Evolutionary conservation across 306 rosid genomes (phyloP), one percentile per base, ranked within the genome.

Genomic region (Cucumis cinereus): DNA sequence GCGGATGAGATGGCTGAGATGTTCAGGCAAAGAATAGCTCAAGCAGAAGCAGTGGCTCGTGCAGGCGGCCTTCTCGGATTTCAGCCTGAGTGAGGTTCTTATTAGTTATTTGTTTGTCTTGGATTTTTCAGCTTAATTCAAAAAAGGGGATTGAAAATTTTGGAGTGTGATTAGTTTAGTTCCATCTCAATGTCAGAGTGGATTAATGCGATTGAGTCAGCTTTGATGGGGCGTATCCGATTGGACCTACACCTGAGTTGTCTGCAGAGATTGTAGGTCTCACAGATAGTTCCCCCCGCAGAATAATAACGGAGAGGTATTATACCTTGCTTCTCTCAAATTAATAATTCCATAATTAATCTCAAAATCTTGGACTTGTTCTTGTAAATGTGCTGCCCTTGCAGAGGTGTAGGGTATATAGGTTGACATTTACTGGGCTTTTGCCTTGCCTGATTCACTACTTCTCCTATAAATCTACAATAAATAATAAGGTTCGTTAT

Each of bases 21-120:
- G 56, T 94, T 94, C 84, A 84, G 97, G 83, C 97, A 94, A 87
- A 94, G 97, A 87, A 91, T 91, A 23, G 97, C 97, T 68, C 98
- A 94, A 82, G 97, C 98, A 10, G 98, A 91, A 87, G 97, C 97
- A n/a, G 90, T 94, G 97, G 98, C 98, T 76, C 96, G 91, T 50
- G 97, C 92, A 17, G 98, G 89, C 78, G 98, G 87, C 78, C 90
- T 93, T 96, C 97, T 92, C 77, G 83, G 92, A 60, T 92, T 92
- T 87, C 99, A 90, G 76, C 95, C 95, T n/a, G 11, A 92, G n/a
- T n/a, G n/a, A 94, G 98, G 96, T 93, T 86, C 74, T 76, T 80
- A 52, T 77, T 77, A 43, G 11, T 50, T 80, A 52, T 77, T 77
- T 50, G 11, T 50, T 80, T 64, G 22, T 41, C 70, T 13, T 63